Conservation (phyloP, 805 yeast genomes). For the Lipomyces starkeyi region DNA sequence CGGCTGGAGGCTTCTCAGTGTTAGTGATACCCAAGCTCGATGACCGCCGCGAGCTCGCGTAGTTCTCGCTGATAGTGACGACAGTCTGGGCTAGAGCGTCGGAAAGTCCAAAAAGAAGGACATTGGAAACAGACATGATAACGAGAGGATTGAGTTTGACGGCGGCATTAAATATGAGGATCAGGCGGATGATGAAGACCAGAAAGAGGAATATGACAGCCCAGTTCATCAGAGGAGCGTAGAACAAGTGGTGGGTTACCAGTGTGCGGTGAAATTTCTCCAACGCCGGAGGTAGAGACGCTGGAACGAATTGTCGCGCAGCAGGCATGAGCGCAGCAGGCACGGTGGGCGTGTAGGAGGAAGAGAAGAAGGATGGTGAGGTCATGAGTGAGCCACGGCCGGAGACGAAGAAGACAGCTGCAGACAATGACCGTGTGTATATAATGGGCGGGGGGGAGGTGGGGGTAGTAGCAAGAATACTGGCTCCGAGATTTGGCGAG, state of each 20-base stretch:
- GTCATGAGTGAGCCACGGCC: slow-evolving; percentile 24
- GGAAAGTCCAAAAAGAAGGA: slow-evolving; percentile 85
- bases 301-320: slow-evolving; percentile 15
- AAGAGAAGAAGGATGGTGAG: slow-evolving; percentile 36
- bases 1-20: slow-evolving; percentile 42
- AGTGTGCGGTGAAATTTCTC: slow-evolving; percentile 23
- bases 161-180: slow-evolving; percentile 43
- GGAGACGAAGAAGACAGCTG: not conserved
- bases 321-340: slow-evolving; percentile 26
- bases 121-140: slow-evolving; percentile 82
- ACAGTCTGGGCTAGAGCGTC: slow-evolving; percentile 87
- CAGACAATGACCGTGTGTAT: not conserved
- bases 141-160: slow-evolving; percentile 69
- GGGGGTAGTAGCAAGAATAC: not conserved
- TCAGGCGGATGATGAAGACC: slow-evolving; percentile 44
- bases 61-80: slow-evolving; percentile 47
- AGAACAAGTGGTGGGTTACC: slow-evolving; percentile 29
- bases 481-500: no score
- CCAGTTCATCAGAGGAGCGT: slow-evolving; percentile 48
- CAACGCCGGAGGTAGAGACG: slow-evolving; percentile 27
- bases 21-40: slow-evolving; percentile 21
- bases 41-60: slow-evolving; percentile 33
- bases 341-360: slow-evolving; percentile 31
- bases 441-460: not conserved
- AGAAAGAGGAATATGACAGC: slow-evolving; percentile 44